Conservation (phyloP, 176 grass and related monocot species). For the Oryza officinalis region DNA sequence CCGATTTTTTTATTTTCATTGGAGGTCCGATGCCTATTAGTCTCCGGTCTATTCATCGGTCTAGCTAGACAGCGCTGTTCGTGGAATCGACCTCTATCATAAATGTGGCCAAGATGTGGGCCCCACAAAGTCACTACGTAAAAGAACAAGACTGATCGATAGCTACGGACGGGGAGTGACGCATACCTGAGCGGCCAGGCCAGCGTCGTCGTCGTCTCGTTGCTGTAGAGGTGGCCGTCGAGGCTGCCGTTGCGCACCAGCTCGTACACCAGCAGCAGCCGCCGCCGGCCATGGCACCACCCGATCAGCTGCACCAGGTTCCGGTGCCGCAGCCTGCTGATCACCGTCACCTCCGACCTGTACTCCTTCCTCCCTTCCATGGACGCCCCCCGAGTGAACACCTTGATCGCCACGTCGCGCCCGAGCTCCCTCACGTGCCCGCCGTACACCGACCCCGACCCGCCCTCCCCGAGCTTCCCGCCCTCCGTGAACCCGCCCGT, state of each 20-base stretch:
- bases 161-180: background rate
- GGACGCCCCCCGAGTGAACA: conserved; percentile 41
- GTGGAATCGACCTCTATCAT: too few relatives aligned
- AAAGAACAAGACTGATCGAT: conserved; percentile 4
- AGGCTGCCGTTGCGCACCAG: conserved; percentile 58
- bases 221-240: conserved; percentile 51
- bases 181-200: conserved; percentile 48
- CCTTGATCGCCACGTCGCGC: conserved; percentile 64
- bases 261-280: conserved; percentile 57
- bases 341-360: conserved; percentile 60
- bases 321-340: conserved; percentile 63
- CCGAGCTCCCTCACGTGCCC: conserved; percentile 38
- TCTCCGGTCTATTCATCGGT: too few relatives aligned
- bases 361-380: conserved; percentile 59
- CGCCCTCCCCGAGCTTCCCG: conserved; percentile 61
- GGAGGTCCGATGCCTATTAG: too few relatives aligned
- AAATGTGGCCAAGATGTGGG: background rate
- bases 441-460: conserved; percentile 61
- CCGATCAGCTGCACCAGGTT: conserved; percentile 75
- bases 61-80: too few relatives aligned
- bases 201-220: conserved; percentile 14
- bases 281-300: conserved; percentile 56
- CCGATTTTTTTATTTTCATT: too few relatives aligned
- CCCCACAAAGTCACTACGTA: background rate
- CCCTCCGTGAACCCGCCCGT: conserved; percentile 44